Evolutionary conservation across 192 early-diverging fungal genomes (phyloP).

Genomic region (Podila clonocystis): DNA sequence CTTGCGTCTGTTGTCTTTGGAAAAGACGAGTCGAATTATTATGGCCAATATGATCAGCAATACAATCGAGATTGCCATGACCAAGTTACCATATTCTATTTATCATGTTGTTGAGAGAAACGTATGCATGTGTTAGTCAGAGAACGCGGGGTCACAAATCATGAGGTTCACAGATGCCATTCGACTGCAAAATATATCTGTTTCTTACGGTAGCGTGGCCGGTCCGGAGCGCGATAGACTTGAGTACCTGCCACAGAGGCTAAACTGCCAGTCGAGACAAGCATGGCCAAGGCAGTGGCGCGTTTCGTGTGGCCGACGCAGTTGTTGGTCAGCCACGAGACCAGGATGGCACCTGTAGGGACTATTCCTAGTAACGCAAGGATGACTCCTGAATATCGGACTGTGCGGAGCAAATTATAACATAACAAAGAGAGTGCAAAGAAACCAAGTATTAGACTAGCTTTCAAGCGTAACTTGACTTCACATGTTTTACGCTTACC

Average conservation of each 20-base stretch:
- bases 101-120: neutral
- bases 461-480: too few relatives aligned
- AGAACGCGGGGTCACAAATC: too few relatives aligned
- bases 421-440: constrained; percentile 34
- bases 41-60: neutral
- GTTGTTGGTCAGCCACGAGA: constrained; percentile 69
- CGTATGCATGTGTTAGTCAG: too few relatives aligned
- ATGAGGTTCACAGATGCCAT: too few relatives aligned
- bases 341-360: constrained; percentile 12
- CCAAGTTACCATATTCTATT: neutral
- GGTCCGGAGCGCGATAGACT: constrained; percentile 62
- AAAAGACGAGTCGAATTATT: neutral
- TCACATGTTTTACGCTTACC: constrained; percentile 14
- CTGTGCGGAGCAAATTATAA: constrained; percentile 7
- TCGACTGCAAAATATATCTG: neutral
- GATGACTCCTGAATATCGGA: constrained; percentile 9
- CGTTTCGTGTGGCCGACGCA: constrained; percentile 66
- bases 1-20: neutral
- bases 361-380: constrained; percentile 27
- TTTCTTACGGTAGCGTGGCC: constrained; percentile 56
- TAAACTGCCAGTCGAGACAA: constrained; percentile 61
- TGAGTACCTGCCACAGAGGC: constrained; percentile 66
- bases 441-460: constrained; percentile 51
- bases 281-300: constrained; percentile 62
- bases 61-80: neutral